Base-by-base conservation (phyloP, 1,139 yeast species). In the Diutina sp. region DNA sequence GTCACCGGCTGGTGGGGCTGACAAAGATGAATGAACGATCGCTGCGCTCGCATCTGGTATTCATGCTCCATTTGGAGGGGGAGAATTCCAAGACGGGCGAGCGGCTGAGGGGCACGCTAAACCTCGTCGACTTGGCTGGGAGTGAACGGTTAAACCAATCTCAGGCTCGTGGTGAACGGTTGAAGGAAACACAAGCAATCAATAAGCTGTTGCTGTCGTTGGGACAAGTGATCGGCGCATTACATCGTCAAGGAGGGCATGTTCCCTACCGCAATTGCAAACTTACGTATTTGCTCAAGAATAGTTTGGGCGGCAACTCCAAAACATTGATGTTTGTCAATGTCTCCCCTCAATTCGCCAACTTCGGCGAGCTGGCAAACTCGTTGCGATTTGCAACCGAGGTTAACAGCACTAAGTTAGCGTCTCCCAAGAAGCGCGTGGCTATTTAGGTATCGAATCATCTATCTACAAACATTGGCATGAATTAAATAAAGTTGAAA, bases 241-340 rank as follows among this genome's bases (percentile, higher is more conserved):
- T 95, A 54, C 66, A 63, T 28, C 32, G 44, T 14, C 28, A 12
- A 11, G 44, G 35, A 11, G 51, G 53, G 2, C 84, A 81, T 64
- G 67, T 80, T 11, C 85, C 85, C 0, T 81, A 73, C 64, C 67
- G 85, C 60, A 80, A 80, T 64, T 79, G 83, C 7, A 79, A 80
- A 67, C 73, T 93, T 63, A 93, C 99, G 0, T 89, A 88, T 65
- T 72, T 91, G 18, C 73, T 93, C 60, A 95, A 90, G 64, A 83
- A 89, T 65, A 90, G 97, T 51, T 73, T 93, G 51, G 84, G 89
- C 2, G 97, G 97, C 0, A 79, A 82, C 58, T 88, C 97, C 0
- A 93, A 91, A 67, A 90, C 97, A 0, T 73, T 93, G 58, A 90
- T 93, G 97, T 87, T 93, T 75, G 97, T 90, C 14, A 91, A 90